Evolutionary conservation across 208 protist species (phyloP).

Genomic region (Trypanosoma platydactyli): DNA sequence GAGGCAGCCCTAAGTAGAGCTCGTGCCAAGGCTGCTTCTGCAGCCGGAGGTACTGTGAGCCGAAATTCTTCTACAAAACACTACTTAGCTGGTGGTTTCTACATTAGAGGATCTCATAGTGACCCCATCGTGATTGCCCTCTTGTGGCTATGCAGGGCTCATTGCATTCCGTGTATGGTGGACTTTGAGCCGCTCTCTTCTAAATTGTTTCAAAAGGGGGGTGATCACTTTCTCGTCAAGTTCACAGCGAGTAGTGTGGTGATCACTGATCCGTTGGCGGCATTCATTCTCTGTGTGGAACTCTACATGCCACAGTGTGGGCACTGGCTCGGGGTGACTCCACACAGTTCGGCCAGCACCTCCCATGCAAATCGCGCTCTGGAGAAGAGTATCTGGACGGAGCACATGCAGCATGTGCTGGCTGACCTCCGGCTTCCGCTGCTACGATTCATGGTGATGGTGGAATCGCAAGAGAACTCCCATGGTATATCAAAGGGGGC

Average conservation of each 20-base stretch:
- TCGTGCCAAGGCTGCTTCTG: conserved; percentile 27
- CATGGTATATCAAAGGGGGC: background rate
- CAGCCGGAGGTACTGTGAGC: background rate
- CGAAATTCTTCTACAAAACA: background rate
- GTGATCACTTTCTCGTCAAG: conserved; percentile 25
- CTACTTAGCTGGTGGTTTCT: conserved; percentile 28
- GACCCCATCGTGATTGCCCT: conserved; percentile 70
- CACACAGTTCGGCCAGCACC: background rate
- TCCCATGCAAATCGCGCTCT: conserved; percentile 6
- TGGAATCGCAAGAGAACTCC: background rate
- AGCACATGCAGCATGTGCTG: conserved; percentile 28
- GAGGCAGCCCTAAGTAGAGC: conserved; percentile 54
- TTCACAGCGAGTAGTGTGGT: background rate
- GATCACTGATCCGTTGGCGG: conserved; percentile 30
- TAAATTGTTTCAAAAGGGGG: background rate
- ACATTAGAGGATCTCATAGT: conserved; percentile 50
- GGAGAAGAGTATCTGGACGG: conserved; percentile 27
- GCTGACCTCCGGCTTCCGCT: conserved; percentile 27
- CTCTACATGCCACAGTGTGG: conserved; percentile 24
- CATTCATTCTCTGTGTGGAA: conserved; percentile 29
- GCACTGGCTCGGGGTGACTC: conserved; percentile 27
- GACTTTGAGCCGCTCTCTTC: conserved; percentile 44
- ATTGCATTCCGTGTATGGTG: conserved; percentile 60
- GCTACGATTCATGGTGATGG: conserved; percentile 20
- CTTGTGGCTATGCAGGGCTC: conserved; percentile 73